Base-by-base conservation (phyloP, 176 grass and related monocot species). In the Oryza rufipogon region DNA sequence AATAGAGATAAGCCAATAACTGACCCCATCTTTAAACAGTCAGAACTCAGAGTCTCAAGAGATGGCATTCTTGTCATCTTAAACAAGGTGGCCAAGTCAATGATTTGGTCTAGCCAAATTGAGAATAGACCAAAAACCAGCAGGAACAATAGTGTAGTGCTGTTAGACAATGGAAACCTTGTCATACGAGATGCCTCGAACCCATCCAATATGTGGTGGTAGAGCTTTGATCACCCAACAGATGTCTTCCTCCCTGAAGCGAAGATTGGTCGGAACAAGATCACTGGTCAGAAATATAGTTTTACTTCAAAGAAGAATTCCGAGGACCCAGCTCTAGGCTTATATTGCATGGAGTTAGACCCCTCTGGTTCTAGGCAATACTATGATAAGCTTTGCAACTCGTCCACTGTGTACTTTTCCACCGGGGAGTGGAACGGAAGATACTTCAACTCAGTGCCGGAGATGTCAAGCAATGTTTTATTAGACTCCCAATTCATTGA, bases 221-320 rank as follows among this genome's bases (percentile, higher is more conserved):
- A 91, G 79, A 91, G 89, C 83, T 91, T 91, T 70, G 70, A 88
- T 32, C 64, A 85, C 64, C 89, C 81, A 72, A 72, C 81, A 16
- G 77, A 91, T 52, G 76, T 81, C 11, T 65, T 79, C 28, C 60
- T 88, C 15, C 68, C 81, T 2, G 85, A 66, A 8, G 70, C 63
- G 22, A 87, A 80, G 71, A 36, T 90, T 22, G 88, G 88, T 33
- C 26, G 84, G 66, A 82, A 83, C 71, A 79, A 85, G 32, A 66
- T 68, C 14, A 85, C 65, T 6, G 64, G 71, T 0, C 41, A 81
- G 64, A 85, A 91, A 30, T 77, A 79, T 14, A 36, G 58, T 19
- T 70, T 91, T 4, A 19, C 34, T 33, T 78, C 85, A 25, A 87
- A 86, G 76, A 88, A 81, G 48, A 76, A 75, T 49, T n/a, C 49